Conservation (phyloP, 164 flowering plant species). For the Dillenia suffruticosa region DNA sequence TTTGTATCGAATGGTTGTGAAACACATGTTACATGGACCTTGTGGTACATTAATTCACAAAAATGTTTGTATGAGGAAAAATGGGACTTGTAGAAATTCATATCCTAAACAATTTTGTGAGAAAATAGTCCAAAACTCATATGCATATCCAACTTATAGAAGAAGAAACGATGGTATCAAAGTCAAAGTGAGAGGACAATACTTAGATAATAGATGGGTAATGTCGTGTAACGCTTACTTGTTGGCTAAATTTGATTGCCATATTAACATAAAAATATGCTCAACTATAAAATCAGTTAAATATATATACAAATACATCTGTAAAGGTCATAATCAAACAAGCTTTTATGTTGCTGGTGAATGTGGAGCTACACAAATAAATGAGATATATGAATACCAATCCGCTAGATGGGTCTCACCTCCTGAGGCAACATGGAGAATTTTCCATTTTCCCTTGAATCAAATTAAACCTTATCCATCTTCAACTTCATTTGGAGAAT, state of each 20-base stretch:
- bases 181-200: background rate
- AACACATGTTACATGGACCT: conserved; percentile 25
- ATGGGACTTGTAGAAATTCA: background rate
- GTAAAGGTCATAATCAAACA: conserved; percentile 8
- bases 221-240: conserved; percentile 8
- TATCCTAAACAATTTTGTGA: conserved; percentile 6
- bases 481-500: conserved; percentile 7
- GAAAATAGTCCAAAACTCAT: background rate
- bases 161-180: background rate
- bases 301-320: conserved; percentile 18
- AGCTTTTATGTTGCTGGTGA: background rate
- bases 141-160: conserved; percentile 12
- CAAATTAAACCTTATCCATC: background rate
- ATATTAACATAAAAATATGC: conserved; percentile 17
- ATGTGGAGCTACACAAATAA: background rate
- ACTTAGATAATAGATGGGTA: conserved; percentile 11
- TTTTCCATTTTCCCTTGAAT: background rate
- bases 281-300: conserved; percentile 1
- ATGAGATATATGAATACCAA: conserved; percentile 15
- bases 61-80: conserved; percentile 3
- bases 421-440: conserved; percentile 5
- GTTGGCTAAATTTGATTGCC: conserved; percentile 8
- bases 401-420: conserved; percentile 13
- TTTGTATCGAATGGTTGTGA: conserved; percentile 1
- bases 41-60: conserved; percentile 6